phyloP scores from a whole-genome alignment of 768 basidiomycete species.

The Hemileccinum impolitum region DNA sequence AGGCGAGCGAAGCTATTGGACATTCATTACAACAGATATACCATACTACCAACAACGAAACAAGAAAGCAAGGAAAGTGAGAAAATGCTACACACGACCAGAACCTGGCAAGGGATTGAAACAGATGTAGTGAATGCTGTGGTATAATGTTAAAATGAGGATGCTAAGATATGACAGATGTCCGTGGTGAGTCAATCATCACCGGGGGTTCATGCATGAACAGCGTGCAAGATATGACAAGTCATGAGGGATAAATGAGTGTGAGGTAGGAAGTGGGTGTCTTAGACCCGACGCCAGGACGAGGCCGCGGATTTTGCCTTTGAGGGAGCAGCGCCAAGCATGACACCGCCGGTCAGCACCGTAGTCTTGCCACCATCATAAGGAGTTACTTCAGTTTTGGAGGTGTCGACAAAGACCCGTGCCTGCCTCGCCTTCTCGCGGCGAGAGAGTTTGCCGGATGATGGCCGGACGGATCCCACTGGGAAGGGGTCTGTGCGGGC shows the following conservation, averaged over 20 bases:
- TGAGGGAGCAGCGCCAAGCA: conserved; percentile 60
- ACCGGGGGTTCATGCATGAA: conserved; percentile 23
- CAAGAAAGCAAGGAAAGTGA: conserved; percentile 25
- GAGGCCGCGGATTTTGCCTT: conserved; percentile 29
- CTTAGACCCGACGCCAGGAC: conserved; percentile 62
- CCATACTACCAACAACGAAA: conserved; percentile 14
- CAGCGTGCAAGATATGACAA: conserved; percentile 19
- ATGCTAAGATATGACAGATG: conserved; percentile 31
- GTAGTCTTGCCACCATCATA: conserved; percentile 89
- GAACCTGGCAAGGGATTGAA: conserved; percentile 22
- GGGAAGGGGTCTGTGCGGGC: conserved; percentile 52
- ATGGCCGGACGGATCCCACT: conserved; percentile 39
- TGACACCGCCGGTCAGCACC: conserved; percentile 82
- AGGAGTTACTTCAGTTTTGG: conserved; percentile 77
- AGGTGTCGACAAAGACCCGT: conserved; percentile 68
- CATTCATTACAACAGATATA: conserved; percentile 32
- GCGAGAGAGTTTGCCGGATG: conserved; percentile 54
- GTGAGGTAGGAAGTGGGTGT: conserved; percentile 14
- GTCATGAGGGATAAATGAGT: conserved; percentile 24
- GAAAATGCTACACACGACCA: conserved; percentile 31
- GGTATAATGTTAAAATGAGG: conserved; percentile 30
- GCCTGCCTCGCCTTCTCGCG: conserved; percentile 67
- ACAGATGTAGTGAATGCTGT: conserved; percentile 29
- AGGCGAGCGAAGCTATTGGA: not conserved
- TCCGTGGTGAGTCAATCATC: conserved; percentile 29